Evolutionary conservation across 371 early-diverging fungal species (phyloP), one percentile per base, ranked within the genome.

Genomic region (Mitosporidium daphniae): DNA sequence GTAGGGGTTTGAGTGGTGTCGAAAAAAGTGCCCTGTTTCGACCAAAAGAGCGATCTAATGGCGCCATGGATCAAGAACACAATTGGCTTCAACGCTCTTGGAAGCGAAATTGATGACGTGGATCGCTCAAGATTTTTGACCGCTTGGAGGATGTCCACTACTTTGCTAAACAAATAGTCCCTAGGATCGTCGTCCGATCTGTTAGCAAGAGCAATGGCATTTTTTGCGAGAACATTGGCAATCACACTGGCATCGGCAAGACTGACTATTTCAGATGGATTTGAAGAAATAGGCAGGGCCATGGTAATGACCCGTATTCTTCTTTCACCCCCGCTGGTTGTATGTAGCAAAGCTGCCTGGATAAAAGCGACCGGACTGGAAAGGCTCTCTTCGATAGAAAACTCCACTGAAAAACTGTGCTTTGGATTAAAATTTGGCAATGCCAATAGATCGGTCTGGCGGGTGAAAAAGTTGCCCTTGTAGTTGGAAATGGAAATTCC

Each of bases 271-370:
- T 77, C 78, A 11, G 57, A 51, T 13, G 74, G 43, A 21, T 54
- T 61, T 27, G 47, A 57, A 3, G 66, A 68, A 2, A 73, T 68
- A 3, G 91, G 86, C 9, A 89, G 41, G 7, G 68, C 63, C 33
- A 75, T 43, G 0, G 89, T 97, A 19, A 82, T 37, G 0, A 94
- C 78, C 25, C 94, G 59, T 36, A 97, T 93, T 21, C 84, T 63
- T 14, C 91, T 59, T 42, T 84, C 82, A 15, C 75, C 56, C 16
- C 34, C 42, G 23, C 46, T 43, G 23, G 38, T 61, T 3, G 82
- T 89, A 34, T 82, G 71, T 21, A 94, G 46, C 17, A 94, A 41
- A 1, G 95, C 93, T 1, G 84, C 68, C 45, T 97, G 98, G 56
- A 94, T 66, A 41, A 71, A 78, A 4, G 70, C 65, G 3, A 63